Conservation (phyloP, 176 grass and related monocot genomes). For the sorghum (Sorghum bicolor) region DNA sequence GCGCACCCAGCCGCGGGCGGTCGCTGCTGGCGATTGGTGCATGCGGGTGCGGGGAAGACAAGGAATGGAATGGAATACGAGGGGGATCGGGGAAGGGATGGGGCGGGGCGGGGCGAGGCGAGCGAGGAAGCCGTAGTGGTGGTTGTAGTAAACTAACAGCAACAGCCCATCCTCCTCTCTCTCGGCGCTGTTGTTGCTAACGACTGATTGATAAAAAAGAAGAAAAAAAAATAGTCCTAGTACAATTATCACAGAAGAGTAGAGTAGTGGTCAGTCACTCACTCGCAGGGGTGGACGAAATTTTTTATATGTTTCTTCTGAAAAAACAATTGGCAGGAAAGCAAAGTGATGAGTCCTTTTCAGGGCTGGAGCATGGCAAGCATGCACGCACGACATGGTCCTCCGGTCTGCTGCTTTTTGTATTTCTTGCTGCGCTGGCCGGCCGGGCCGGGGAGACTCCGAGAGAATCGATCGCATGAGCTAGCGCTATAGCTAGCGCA, state of each 20-base stretch:
- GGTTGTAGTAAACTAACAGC: background rate
- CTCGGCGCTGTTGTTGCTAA: background rate
- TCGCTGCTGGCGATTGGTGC: constrained; percentile 8
- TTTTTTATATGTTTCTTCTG: background rate
- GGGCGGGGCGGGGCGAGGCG: background rate
- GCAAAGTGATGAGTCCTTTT: constrained; percentile 3
- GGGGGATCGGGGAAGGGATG: background rate
- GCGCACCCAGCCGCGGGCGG: background rate
- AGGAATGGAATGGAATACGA: constrained; percentile 11
- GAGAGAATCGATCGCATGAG: background rate
- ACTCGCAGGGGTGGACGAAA: background rate
- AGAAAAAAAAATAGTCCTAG: background rate
- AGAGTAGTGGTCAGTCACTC: background rate
- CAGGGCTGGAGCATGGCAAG: background rate
- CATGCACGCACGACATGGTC: constrained; percentile 36
- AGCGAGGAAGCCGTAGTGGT: background rate
- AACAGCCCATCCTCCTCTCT: background rate
- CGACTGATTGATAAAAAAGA: background rate
- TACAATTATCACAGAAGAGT: background rate
- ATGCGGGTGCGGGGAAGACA: constrained; percentile 37
- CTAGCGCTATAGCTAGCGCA: too few relatives aligned
- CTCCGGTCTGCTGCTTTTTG: background rate
- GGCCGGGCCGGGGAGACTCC: background rate
- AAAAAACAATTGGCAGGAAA: too few relatives aligned
- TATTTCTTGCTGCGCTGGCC: background rate